Conservation (phyloP, 2,329 filamentous ascomycete species). For the Phaeomoniella chlamydospora region DNA sequence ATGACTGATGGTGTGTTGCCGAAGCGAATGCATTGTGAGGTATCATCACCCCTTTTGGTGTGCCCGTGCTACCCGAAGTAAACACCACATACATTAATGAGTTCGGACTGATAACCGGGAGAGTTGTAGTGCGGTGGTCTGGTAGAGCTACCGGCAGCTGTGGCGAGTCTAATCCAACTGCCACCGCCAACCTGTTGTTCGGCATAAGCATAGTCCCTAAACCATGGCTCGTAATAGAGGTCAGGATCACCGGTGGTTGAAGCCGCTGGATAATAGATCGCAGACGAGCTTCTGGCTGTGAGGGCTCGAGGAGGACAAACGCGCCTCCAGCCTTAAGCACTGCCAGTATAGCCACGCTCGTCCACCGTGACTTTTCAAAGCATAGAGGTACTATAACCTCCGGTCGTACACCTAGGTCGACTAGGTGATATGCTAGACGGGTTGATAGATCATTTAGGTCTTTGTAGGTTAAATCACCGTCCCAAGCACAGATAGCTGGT, state of each 20-base stretch:
- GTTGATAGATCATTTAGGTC: constrained; percentile 23
- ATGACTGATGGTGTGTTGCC: no score
- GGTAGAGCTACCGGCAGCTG: no score
- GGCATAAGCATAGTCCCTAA: no score
- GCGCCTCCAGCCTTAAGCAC: constrained; percentile 26
- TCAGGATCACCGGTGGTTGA: constrained; percentile 17
- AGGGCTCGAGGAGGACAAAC: constrained; percentile 25
- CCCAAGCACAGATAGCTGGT: constrained; percentile 21
- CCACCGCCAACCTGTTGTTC: no score
- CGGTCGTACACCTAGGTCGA: constrained; percentile 21
- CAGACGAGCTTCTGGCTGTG: constrained; percentile 22
- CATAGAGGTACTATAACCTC: constrained; percentile 23
- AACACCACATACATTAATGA: constrained; percentile 23
- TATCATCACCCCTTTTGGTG: constrained; percentile 21
- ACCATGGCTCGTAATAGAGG: constrained; percentile 11
- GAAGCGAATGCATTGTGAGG: no score
- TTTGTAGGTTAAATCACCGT: constrained; percentile 21
- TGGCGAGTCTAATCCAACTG: no score
- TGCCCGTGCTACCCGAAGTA: constrained; percentile 17
- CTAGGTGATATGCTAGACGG: constrained; percentile 20
- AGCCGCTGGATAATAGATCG: constrained; percentile 20
- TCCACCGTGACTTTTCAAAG: constrained; percentile 29
- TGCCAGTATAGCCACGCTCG: constrained; percentile 24
- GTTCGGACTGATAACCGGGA: no score
- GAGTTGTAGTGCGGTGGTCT: no score